These are phyloP conservation scores for Exophiala aquamarina DNA, from an alignment of 2,329 filamentous ascomycete species.

Conservation along the genomic window DNA sequence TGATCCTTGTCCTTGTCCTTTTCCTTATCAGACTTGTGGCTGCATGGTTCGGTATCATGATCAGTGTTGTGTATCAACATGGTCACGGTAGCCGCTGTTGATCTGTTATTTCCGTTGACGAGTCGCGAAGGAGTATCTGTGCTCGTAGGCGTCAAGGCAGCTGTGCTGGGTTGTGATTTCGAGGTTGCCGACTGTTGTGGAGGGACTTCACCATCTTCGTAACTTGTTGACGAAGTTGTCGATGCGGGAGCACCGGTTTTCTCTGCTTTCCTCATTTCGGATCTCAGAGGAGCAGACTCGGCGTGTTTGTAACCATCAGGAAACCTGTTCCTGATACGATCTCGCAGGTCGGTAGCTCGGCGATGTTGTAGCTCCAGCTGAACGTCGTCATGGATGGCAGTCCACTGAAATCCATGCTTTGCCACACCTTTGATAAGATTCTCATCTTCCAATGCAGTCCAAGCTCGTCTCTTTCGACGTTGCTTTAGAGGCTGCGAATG, in stretches of 20 bases:
- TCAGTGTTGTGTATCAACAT: conserved; percentile 13
- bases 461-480: conserved; percentile 55
- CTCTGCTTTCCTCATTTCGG: conserved; percentile 24
- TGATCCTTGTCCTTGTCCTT: conserved; percentile 16
- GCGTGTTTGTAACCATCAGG: conserved; percentile 55
- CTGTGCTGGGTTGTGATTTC: not conserved
- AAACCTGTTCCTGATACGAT: conserved; percentile 61
- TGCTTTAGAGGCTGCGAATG: conserved; percentile 41
- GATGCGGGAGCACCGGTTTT: conserved; percentile 11
- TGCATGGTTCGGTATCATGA: conserved; percentile 8
- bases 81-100: conserved; percentile 5
- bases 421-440: conserved; percentile 59
- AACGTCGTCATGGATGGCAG: conserved; percentile 56
- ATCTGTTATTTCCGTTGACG: conserved; percentile 5
- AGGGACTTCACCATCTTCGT: not conserved
- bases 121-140: not conserved
- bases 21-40: conserved; percentile 6
- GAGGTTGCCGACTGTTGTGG: not conserved
- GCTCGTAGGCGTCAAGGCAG: not conserved
- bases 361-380: conserved; percentile 52
- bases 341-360: conserved; percentile 59
- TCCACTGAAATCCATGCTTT: conserved; percentile 61
- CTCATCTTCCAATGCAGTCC: conserved; percentile 58
- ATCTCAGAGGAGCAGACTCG: conserved; percentile 35
- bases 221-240: not conserved